These are phyloP conservation scores for Hanseniaspora thailandica DNA, from an alignment of 805 yeast species.

Conservation along the genomic window DNA sequence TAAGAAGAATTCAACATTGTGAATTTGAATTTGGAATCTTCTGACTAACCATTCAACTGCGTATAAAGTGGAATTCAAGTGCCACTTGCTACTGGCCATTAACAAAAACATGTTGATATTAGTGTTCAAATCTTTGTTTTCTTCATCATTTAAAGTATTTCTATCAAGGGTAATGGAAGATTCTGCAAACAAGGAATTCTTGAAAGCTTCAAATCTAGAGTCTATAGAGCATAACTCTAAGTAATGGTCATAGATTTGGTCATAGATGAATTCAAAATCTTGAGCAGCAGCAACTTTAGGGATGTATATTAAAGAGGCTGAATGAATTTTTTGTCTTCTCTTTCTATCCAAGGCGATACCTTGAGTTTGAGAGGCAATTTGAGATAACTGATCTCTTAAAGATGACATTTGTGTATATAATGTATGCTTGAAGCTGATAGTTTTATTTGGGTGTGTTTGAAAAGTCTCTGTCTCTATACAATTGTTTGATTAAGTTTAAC, in stretches of 20 bases:
- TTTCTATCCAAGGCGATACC: constrained; percentile 78
- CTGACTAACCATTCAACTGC: constrained; percentile 93
- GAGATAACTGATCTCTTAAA: constrained; percentile 71
- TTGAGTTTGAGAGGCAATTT: constrained; percentile 50
- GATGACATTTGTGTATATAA: constrained; percentile 35
- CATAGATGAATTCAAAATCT: constrained; percentile 73
- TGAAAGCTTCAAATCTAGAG: constrained; percentile 59
- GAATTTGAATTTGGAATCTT: constrained; percentile 73
- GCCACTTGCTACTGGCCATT: constrained; percentile 65
- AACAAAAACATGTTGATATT: constrained; percentile 66
- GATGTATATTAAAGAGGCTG: constrained; percentile 77
- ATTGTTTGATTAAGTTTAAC: no score
- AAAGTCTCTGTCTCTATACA: no score
- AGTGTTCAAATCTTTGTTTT: constrained; percentile 56
- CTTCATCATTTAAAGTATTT: constrained; percentile 68
- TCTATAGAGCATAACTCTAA: constrained; percentile 62
- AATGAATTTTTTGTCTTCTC: constrained; percentile 72
- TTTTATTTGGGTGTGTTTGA: not conserved
- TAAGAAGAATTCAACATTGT: constrained; percentile 62
- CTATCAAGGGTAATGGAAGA: constrained; percentile 72
- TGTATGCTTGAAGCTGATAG: no score
- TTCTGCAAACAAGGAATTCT: constrained; percentile 65
- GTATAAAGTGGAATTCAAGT: constrained; percentile 59
- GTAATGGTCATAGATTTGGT: constrained; percentile 62
- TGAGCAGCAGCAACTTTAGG: constrained; percentile 85